Conservation (phyloP, 805 yeast genomes). For the Saccharomycopsis sp. region DNA sequence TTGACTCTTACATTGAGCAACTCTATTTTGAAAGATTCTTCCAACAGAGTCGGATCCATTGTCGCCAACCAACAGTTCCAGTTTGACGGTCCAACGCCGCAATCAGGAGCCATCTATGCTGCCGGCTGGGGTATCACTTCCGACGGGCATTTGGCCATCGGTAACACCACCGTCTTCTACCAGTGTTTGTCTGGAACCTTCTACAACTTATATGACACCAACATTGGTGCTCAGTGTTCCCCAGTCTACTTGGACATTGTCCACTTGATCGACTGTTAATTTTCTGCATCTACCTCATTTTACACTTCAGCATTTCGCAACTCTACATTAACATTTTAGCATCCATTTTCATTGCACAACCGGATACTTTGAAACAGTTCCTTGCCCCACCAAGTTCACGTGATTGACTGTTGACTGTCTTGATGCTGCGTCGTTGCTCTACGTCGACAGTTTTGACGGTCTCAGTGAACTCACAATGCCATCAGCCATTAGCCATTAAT, state of each 20-base stretch:
- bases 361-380: slow-evolving; percentile 13
- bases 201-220: slow-evolving; percentile 48
- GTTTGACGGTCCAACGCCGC: slow-evolving; percentile 60
- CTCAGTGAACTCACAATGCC: neutral
- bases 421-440: slow-evolving; percentile 1
- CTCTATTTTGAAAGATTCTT: slow-evolving; percentile 38
- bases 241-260: slow-evolving; percentile 40
- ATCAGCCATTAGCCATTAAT: neutral
- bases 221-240: slow-evolving; percentile 41
- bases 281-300: no score
- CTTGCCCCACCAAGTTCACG: slow-evolving; percentile 1
- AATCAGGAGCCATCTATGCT: slow-evolving; percentile 46
- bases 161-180: slow-evolving; percentile 41
- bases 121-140: slow-evolving; percentile 36
- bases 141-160: slow-evolving; percentile 43
- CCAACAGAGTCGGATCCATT: slow-evolving; percentile 50
- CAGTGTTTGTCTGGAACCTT: slow-evolving; percentile 51
- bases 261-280: slow-evolving; percentile 35
- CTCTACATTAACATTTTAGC: neutral
- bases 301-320: no score
- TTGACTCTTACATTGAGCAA: slow-evolving; percentile 40
- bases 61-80: slow-evolving; percentile 60
- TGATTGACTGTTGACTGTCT: neutral
- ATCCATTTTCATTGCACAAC: slow-evolving; percentile 9
- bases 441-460: neutral